These are phyloP conservation scores for Saccharomyces hybrid DNA, from an alignment of 1,139 yeast species.

Conservation along the genomic window DNA sequence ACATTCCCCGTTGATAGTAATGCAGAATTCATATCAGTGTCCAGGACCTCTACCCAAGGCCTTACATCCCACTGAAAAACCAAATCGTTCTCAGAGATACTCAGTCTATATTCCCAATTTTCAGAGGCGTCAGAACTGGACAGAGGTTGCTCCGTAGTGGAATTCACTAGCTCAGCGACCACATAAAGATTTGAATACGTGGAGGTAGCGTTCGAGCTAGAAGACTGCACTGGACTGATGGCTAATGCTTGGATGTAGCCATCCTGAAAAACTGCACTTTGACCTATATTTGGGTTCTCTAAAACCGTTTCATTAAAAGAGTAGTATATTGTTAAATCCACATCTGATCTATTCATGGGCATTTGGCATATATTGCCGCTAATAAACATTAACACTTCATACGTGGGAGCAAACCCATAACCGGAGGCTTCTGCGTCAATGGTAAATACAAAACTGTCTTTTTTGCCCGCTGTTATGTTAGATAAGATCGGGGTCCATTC, in stretches of 20 bases:
- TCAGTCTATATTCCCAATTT: conserved; percentile 58
- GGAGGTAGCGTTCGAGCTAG: conserved; percentile 7
- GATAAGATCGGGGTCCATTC: conserved; percentile 28
- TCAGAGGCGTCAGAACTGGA: neutral
- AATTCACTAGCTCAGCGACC: conserved; percentile 29
- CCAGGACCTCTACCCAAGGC: conserved; percentile 55
- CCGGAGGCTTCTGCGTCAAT: conserved; percentile 16
- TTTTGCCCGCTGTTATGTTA: conserved; percentile 20
- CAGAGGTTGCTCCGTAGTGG: conserved; percentile 32
- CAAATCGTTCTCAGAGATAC: conserved; percentile 58
- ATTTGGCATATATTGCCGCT: conserved; percentile 53
- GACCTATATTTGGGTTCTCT: conserved; percentile 19
- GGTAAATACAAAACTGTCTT: conserved; percentile 19
- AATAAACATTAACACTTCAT: conserved; percentile 47
- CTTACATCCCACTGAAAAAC: conserved; percentile 64
- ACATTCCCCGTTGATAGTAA: conserved; percentile 60
- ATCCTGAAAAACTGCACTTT: conserved; percentile 31
- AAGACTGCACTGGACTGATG: conserved; percentile 32
- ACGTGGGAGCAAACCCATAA: conserved; percentile 25
- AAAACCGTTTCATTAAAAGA: conserved; percentile 42
- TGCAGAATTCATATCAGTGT: conserved; percentile 66
- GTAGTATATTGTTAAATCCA: conserved; percentile 43
- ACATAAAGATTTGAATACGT: conserved; percentile 38
- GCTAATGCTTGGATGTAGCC: conserved; percentile 56
- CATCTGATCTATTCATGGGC: conserved; percentile 36